Base-by-base conservation (phyloP, 1,284 basidiomycete species). In the Somion occarium region DNA sequence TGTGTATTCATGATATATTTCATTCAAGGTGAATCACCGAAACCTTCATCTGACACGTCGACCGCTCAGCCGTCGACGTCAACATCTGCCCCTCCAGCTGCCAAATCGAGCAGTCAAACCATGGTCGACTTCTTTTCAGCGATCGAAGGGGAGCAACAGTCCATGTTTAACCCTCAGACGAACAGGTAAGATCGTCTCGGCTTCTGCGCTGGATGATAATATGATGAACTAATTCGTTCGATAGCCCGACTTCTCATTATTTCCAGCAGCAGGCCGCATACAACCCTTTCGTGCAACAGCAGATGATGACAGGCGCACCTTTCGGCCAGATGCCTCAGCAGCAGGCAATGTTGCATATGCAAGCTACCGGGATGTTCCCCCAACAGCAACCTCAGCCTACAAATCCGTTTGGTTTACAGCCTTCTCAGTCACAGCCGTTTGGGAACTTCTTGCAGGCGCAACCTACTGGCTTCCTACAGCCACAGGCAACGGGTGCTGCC, bases 61-160 rank as follows among this genome's bases (percentile, higher is more conserved):
- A 37, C 54, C 5, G 22, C 49, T 5, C 59, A 59, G 9, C 46
- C 60, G 19, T 60, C 65, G 3, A 61, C 64, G 9, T 61, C 65
- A 18, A 50, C 61, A 12, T 48, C 56, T 2, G 37, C 61, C 1
- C 55, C 58, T 19, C 52, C 62, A 18, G 42, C 53, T 15, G 34
- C 49, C 51, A 69, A 54, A 18, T 53, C 53, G 4, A 56, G 51
- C 4, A 62, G 53, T 49, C 67, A 68, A 49, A 64, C 76, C 19
- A 75, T 91, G 50, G 72, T 86, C 34, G 97, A 99, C 70, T 97
- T 99, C 74, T 98, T 99, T 71, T 75, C 80, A 46, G 83, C 91
- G 15, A 97, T 99, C 60, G 94, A 98, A 66, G 80, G 83, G 49
- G 85, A 91, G 52, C 86, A 91, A 63, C 73, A 82, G 4, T 78